These are phyloP conservation scores for Pyronema domesticum DNA, from an alignment of 495 filamentous ascomycete species.

Conservation along the genomic window DNA sequence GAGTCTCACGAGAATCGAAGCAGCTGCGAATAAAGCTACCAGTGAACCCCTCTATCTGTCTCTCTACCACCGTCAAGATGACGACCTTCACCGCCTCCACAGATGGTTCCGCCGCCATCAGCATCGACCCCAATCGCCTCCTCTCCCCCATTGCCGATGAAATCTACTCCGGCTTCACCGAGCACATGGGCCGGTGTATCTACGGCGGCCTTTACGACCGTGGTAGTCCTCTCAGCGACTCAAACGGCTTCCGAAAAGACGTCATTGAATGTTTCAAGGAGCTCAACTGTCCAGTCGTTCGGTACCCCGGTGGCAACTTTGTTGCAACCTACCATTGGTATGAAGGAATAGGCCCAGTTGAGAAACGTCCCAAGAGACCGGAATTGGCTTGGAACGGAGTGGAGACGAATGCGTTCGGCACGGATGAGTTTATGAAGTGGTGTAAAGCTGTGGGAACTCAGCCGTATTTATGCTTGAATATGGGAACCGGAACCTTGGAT, in stretches of 20 bases:
- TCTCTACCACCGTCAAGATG: slow-evolving; percentile 29
- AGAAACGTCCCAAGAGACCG: slow-evolving; percentile 43
- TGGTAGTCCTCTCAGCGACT: slow-evolving; percentile 47
- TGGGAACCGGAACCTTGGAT: slow-evolving; percentile 59
- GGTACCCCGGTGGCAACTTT: slow-evolving; percentile 69
- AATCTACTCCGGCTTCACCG: slow-evolving; percentile 60
- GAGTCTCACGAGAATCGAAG: too few relatives aligned
- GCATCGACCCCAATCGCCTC: slow-evolving; percentile 39
- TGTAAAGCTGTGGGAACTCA: slow-evolving; percentile 48
- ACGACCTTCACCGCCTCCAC: slow-evolving; percentile 49
- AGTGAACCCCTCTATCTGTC: too few relatives aligned
- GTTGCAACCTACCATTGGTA: slow-evolving; percentile 69
- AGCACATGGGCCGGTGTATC: slow-evolving; percentile 75
- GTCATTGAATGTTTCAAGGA: slow-evolving; percentile 52
- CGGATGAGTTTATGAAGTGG: slow-evolving; percentile 72
- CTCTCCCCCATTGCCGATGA: slow-evolving; percentile 54
- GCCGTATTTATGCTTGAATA: slow-evolving; percentile 59
- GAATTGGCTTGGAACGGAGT: slow-evolving; percentile 59
- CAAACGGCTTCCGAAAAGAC: slow-evolving; percentile 58
- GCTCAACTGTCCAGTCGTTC: slow-evolving; percentile 52
- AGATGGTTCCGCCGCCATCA: slow-evolving; percentile 39
- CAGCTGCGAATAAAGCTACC: too few relatives aligned
- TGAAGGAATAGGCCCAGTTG: slow-evolving; percentile 56
- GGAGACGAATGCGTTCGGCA: slow-evolving; percentile 62
- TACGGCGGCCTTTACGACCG: slow-evolving; percentile 74